Base-by-base conservation (phyloP, 345 rosid genomes). In the Ceriops decandra region DNA sequence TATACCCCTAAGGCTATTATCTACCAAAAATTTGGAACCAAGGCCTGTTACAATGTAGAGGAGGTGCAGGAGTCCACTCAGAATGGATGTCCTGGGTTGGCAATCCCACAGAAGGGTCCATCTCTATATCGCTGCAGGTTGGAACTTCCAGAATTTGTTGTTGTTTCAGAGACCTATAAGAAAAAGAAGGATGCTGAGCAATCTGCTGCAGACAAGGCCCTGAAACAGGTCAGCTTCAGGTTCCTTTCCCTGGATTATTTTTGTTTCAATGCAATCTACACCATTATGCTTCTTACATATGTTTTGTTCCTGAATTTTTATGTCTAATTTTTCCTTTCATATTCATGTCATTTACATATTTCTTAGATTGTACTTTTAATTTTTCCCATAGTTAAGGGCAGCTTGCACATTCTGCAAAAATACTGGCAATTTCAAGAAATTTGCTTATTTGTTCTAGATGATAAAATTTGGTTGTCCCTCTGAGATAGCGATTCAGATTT, bases 121-220 rank as follows among this genome's bases (percentile, higher is more conserved):
- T 78, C 85, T 56, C 88, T 82, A 63, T 93, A 80, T 76, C 86
- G 90, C 13, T 91, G 97, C 83, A 77, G 67, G 71, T 86, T 93
- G 83, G 81, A 91, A 73, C 93, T 93, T 67, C 97, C 97, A 1
- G 93, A 89, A 3, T 68, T 85, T 51, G 72, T 80, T 66, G 85
- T 93, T 62, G 80, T 84, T 24, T 88, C 97, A 0, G 88, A 66
- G 24, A 78, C 76, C 7, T 91, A 76, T 57, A 85, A 72, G 76
- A 93, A 82, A 81, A 93, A 93, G 82, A 91, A 93, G 77, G 97
- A 93, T 22, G 90, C 98, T 0, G 97, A 93, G 81, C 98, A 88
- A 68, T 84, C 85, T 81, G 97, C 97, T 74, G 97, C 97, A 57
- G 85, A 93, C 82, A 72, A 84, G 77, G 98, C 96, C 57, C 64